Percentiles rank a stretch among this genome's conserved stretches.
Evolutionary conservation across 208 protist species (phyloP).

Genomic region (Acanthamoeba triangularis): DNA sequence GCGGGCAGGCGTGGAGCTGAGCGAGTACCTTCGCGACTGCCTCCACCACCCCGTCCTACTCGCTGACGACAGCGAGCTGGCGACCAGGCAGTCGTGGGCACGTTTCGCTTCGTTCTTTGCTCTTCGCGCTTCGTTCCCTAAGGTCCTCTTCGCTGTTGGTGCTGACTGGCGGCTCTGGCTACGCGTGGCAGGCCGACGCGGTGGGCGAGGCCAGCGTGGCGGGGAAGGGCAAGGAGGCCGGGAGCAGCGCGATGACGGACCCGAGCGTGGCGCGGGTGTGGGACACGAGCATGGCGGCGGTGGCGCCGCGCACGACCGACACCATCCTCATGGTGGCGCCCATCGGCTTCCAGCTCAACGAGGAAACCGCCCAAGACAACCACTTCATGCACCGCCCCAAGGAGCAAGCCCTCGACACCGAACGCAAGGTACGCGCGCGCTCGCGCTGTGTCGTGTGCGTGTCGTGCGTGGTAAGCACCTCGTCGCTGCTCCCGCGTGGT

Average conservation of each 20-base stretch:
- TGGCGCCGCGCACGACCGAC: constrained; percentile 77
- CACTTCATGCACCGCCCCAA: constrained; percentile 85
- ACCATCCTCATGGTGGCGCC: constrained; percentile 88
- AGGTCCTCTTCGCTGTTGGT: background rate
- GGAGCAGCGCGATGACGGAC: background rate
- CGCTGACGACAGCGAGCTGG: constrained; percentile 35
- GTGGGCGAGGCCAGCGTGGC: constrained; percentile 58
- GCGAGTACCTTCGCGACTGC: constrained; percentile 67
- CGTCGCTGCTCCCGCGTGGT: background rate
- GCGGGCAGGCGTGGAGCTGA: background rate
- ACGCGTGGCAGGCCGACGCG: background rate
- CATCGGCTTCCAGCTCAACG: constrained; percentile 86
- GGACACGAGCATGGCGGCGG: constrained; percentile 3
- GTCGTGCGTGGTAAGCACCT: background rate
- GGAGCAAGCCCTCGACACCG: constrained; percentile 47
- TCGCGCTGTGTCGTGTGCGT: background rate
- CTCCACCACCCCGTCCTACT: constrained; percentile 51
- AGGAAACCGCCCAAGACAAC: constrained; percentile 86
- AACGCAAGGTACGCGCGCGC: constrained; percentile 36
- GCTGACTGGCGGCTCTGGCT: no score
- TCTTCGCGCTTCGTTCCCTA: no score
- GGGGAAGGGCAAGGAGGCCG: constrained; percentile 59
- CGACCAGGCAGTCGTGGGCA: background rate
- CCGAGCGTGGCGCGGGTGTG: constrained; percentile 8
- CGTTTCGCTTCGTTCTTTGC: background rate